Evolutionary conservation across 2,329 filamentous ascomycete species (phyloP).

Genomic region (Diaporthe capsici): DNA sequence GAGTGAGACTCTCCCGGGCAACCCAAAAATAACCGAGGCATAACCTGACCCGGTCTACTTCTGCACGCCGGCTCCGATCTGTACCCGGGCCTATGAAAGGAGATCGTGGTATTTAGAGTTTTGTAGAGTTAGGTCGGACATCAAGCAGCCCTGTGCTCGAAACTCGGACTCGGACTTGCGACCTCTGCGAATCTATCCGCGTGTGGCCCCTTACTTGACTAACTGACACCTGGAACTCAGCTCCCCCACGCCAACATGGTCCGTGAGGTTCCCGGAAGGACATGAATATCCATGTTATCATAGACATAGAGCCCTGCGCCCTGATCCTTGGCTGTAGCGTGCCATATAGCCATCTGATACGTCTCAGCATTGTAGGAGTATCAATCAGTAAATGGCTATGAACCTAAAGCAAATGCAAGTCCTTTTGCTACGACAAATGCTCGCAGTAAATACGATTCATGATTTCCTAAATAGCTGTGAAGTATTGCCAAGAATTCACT

Average conservation of each 20-base stretch:
- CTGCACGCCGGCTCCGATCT: background rate
- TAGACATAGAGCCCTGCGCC: background rate
- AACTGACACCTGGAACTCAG: background rate
- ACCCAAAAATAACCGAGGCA: too few species aligned
- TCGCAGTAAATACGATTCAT: background rate
- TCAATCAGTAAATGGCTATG: background rate
- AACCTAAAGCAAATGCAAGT: background rate
- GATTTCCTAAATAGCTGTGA: background rate
- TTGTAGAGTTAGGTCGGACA: background rate
- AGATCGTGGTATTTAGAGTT: background rate
- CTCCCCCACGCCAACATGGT: background rate
- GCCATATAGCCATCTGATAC: background rate
- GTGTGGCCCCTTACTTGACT: background rate
- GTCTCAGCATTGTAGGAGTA: background rate
- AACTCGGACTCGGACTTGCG: background rate
- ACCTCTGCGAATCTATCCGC: background rate
- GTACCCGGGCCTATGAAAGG: background rate
- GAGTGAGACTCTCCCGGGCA: background rate
- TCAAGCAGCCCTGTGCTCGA: background rate
- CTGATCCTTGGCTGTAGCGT: background rate
- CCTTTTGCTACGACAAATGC: background rate
- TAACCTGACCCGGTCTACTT: background rate
- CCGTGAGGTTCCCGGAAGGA: too few species aligned
- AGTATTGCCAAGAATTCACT: background rate
- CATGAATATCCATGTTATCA: background rate